Percentiles rank a stretch among this genome's conserved stretches.
phyloP scores from a whole-genome alignment of 345 rosid genomes.

The Trapa bicornis region DNA sequence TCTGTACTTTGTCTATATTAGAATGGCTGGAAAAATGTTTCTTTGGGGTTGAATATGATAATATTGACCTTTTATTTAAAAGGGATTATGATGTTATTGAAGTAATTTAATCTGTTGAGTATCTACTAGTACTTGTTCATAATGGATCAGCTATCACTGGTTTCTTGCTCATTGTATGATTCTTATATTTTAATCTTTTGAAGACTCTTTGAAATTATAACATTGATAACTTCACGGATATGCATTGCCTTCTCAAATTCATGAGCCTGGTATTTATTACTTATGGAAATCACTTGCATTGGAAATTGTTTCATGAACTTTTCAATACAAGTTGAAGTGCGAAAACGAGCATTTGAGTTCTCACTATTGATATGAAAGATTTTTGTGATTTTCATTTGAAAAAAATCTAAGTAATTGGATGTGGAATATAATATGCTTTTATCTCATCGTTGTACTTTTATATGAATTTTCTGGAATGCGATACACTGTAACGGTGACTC shows the following conservation, averaged over 20 bases:
- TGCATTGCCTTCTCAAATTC: slow-evolving; percentile 3
- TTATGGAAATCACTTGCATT: too few species aligned
- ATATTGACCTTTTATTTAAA: too few species aligned
- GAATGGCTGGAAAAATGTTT: too few species aligned
- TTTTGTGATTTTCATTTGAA: slow-evolving; percentile 1
- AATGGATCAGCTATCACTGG: too few species aligned
- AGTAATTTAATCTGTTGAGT: too few species aligned
- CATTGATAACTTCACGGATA: too few species aligned
- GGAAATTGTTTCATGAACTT: neutral
- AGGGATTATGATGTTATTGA: too few species aligned
- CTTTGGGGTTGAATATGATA: too few species aligned
- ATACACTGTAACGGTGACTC: neutral
- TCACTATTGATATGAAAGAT: slow-evolving; percentile 29
- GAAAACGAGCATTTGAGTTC: slow-evolving; percentile 81
- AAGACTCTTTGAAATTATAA: too few species aligned
- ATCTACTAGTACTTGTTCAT: too few species aligned
- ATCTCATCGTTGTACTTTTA: neutral
- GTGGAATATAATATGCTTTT: neutral
- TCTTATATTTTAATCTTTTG: too few species aligned
- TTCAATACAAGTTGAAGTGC: slow-evolving; percentile 80
- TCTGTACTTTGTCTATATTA: neutral
- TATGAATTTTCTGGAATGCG: neutral
- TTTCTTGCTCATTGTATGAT: too few species aligned
- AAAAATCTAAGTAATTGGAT: neutral
- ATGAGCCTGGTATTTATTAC: neutral